Evolutionary conservation across 108 stramenopile genomes (phyloP), one percentile per base, ranked within the genome.

Genomic region (Cyclotella kingstonii): DNA sequence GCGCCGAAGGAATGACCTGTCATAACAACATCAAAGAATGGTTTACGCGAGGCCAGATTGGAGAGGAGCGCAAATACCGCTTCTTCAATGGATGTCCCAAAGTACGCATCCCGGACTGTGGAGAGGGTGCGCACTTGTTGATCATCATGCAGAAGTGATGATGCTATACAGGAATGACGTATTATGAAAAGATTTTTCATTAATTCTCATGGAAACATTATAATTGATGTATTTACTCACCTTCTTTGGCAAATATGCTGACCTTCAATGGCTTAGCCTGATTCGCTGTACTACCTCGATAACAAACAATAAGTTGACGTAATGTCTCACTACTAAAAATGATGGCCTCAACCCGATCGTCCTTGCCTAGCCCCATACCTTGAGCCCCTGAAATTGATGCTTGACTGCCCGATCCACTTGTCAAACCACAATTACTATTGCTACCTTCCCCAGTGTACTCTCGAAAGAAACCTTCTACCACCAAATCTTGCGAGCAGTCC

Each of bases 11-110:
- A 84, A 54, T 86, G 79, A 2, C 90, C 90, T 3, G 86, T 77
- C 56, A 91, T 84, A 57, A 79, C 79, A 31, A 86, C 74, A 52
- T 91, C 86, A 52, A 73, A 86, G 56, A 91, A 91, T 22, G 90
- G 90, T 48, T 85, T 77, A 38, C 82, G 73, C 12, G 82, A 82
- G 14, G 72, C 68, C 43, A 87, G 77, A 28, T 78, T 76, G 55
- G 81, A 81, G 31, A 91, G 47, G 15, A 83, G 54, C 18, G 74
- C 48, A 54, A 84, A 87, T 22, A 84, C 73, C 5, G 61, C 27
- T 31, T 68, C 41, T 75, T 87, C 85, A 36, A 91, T 53, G 10
- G 77, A 60, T 12, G 67, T 73, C n/a, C 60, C 52, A 61, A 73
- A 63, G 66, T 81, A 79, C 42, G 73, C 60, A 19, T 59, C 55